A percentile compares a stretch with the other conserved stretches of the same genome.
phyloP scores from a whole-genome alignment of 2,329 filamentous ascomycete species.

The Colletotrichum costaricense region DNA sequence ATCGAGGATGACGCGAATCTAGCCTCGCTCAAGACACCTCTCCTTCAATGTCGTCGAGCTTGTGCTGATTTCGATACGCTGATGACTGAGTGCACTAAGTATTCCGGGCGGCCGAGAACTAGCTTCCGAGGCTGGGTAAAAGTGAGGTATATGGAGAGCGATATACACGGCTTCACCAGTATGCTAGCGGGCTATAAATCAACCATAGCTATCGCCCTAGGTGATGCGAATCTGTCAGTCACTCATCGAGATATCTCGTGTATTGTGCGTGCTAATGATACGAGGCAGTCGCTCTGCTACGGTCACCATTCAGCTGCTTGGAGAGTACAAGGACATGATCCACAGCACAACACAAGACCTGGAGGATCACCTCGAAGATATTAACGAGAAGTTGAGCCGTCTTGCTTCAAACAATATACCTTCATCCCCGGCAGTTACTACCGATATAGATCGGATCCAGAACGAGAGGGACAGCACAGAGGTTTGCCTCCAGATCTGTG shows the following conservation, averaged over 20 bases:
- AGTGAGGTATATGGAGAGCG: conserved; percentile 14
- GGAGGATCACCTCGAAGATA: conserved; percentile 2
- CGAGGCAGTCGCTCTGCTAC: neutral
- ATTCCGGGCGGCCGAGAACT: conserved; percentile 8
- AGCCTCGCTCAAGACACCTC: neutral
- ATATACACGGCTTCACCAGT: conserved; percentile 6
- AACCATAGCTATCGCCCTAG: neutral
- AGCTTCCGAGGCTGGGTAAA: conserved; percentile 22
- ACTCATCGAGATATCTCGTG: neutral
- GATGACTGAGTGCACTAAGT: conserved; percentile 9
- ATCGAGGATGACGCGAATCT: neutral
- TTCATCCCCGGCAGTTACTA: neutral
- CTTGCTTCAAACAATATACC: neutral
- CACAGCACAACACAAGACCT: neutral
- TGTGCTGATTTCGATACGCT: neutral
- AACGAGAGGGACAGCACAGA: conserved; percentile 6
- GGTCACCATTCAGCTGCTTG: neutral
- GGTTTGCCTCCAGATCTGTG: neutral
- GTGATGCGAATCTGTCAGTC: conserved; percentile 15
- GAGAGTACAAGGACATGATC: conserved; percentile 16
- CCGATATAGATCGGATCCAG: neutral
- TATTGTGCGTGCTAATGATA: neutral
- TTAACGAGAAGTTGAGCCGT: neutral
- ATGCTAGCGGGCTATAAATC: conserved; percentile 28
- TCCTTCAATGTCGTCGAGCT: conserved; percentile 3